Base-by-base conservation (phyloP, 139 green algal genomes). In the Auxenochlorella protothecoides region DNA sequence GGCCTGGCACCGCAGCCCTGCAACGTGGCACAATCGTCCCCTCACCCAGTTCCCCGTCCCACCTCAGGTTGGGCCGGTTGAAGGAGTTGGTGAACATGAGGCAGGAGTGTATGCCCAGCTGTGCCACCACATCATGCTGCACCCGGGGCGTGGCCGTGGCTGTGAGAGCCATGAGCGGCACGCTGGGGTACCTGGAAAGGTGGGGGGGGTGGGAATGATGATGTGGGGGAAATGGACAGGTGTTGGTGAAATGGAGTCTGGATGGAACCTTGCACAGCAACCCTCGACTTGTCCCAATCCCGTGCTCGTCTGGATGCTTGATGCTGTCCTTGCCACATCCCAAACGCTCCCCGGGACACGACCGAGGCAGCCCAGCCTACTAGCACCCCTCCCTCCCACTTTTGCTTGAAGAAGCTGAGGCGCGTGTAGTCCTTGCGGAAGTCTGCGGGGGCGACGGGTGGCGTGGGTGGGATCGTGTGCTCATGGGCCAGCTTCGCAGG, bases 41-140 rank as follows among this genome's bases (percentile, higher is more conserved):
- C 27, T 44, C 27, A 44, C 27, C 27, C 27, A 44, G 27, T 44
- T 44, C 1, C 27, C 27, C 27, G 27, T 44, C 68, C 61, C 15
- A 79, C 75, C 71, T 81, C 6, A 98, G 85, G 83, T 98, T 98
- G 14, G 85, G 77, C 14, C 94, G 75, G 84, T 99, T 97, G 85
- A 98, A 97, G 74, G 84, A 92, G 52, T 83, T 90, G 68, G 88
- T 84, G 80, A 97, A 96, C 12, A 86, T 80, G 16, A 96, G 69
- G 71, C 88, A 92, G 66, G 77, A 55, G 7, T 73, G 72, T 53
- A 87, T 74, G 63, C 68, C 79, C 53, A 88, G 80, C 80, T 84
- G 74, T 68, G 65, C 69, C 6, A 84, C 68, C 9, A 96, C 82
- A 69, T 93, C 91, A 65, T 92, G 73, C 75, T 88, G 80, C 55